phyloP scores from a whole-genome alignment of 441 rosid species.

The Geranium incanum region DNA sequence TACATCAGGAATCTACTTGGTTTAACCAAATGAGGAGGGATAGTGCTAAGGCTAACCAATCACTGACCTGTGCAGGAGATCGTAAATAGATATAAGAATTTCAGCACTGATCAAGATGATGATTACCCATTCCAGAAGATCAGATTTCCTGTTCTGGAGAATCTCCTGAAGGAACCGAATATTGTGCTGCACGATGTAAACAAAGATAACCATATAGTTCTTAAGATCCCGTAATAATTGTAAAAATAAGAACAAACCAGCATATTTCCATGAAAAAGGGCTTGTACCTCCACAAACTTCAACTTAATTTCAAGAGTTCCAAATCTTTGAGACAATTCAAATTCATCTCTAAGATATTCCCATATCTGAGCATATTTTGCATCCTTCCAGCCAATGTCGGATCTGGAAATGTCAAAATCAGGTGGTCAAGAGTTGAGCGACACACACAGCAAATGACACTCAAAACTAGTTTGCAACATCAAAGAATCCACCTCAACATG shows the following conservation, averaged over 20 bases:
- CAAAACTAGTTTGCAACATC: too few relatives aligned
- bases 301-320: slow-evolving; percentile 91
- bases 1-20: background rate
- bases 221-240: background rate
- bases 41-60: background rate
- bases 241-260: background rate
- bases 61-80: slow-evolving; percentile 40
- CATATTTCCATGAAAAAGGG: background rate
- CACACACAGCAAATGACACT: too few relatives aligned
- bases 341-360: slow-evolving; percentile 93
- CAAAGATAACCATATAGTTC: slow-evolving; percentile 3
- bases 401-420: slow-evolving; percentile 39
- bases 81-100: slow-evolving; percentile 60
- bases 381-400: slow-evolving; percentile 96
- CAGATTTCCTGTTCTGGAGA: slow-evolving; percentile 87
- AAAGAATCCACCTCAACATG: too few relatives aligned
- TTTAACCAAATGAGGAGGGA: background rate
- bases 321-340: slow-evolving; percentile 84
- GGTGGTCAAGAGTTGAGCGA: background rate
- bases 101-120: slow-evolving; percentile 69
- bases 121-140: slow-evolving; percentile 87
- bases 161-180: slow-evolving; percentile 86
- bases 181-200: slow-evolving; percentile 58
- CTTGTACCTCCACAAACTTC: slow-evolving; percentile 80
- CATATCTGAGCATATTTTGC: slow-evolving; percentile 94